A percentile compares a stretch with the other conserved stretches of the same genome.
Conservation (phyloP, 176 grass and related monocot genomes). For the Zea mays region DNA sequence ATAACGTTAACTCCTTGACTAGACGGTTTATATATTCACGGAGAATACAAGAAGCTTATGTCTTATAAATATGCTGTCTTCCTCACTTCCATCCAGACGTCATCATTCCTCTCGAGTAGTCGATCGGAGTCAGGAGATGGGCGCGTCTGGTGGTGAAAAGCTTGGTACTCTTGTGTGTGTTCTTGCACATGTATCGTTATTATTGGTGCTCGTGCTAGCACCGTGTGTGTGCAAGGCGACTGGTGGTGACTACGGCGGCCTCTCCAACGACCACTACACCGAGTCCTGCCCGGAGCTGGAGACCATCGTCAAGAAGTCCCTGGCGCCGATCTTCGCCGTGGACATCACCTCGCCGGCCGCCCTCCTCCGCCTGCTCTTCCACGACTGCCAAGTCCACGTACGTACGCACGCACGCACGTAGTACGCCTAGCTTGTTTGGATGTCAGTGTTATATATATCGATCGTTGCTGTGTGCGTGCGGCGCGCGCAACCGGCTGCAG, state of each 20-base stretch:
- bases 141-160: not conserved
- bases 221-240: not conserved
- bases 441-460: too few species aligned
- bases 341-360: slow-evolving; percentile 20
- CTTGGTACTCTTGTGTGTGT: not conserved
- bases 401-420: not conserved
- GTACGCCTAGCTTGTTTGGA: too few species aligned
- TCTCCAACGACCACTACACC: slow-evolving; percentile 19
- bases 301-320: not conserved
- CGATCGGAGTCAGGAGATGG: not conserved
- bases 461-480: too few species aligned
- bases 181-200: not conserved
- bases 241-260: not conserved
- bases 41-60: not conserved
- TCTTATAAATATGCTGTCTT: not conserved
- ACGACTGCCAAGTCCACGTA: slow-evolving; percentile 30
- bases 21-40: too few species aligned
- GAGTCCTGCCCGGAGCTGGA: not conserved
- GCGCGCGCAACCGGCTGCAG: not conserved
- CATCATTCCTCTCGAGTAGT: not conserved
- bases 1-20: too few species aligned
- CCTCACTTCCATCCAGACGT: not conserved
- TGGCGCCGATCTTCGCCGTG: slow-evolving; percentile 10
- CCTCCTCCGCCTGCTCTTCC: slow-evolving; percentile 29
- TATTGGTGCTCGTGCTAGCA: not conserved